Base-by-base conservation (phyloP, 208 protist species). In the Angomonas ambiguus region DNA sequence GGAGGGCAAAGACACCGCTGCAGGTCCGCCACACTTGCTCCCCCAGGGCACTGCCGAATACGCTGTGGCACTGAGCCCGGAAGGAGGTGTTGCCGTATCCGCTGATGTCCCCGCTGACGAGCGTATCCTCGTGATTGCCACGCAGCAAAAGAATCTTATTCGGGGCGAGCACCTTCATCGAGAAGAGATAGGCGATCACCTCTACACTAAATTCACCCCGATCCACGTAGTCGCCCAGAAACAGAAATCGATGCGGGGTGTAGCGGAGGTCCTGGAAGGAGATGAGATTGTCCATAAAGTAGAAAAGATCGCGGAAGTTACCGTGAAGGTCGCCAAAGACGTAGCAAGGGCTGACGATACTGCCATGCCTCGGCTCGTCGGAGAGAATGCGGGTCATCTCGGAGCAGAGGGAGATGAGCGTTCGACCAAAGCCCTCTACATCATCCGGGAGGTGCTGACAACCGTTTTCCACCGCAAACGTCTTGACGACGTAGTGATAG, bases 141-240 rank as follows among this genome's bases (percentile, higher is more conserved):
- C 95, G 84, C 24, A 98, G 86, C 24, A 98, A 88, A 45, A 96
- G 74, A 16, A 98, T 85, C 79, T 96, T 97, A 31, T 87, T 74
- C 22, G 94, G 94, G 30, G 86, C 82, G 13, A 97, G 71, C 30
- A 95, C 85, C 76, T 97, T 97, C 79, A 97, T 91, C 13, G 92
- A 77, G 64, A 97, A 92, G 13, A 97, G 76, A 64, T 94, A 91
- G n/a, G 88, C 88, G 10, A 97, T 69, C n/a, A 93, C 87, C 69
- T 97, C 91, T 20, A 97, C 89, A 66, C 86, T 89, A 67, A 94
- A 94, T 65, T 91, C 85, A 22, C 98, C 98, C 60, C 98, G 93
- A 74, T 99, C 98, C 13, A 99, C 98, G 80, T 99, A 99, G 80
- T 99, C 97, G 34, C 93, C 98, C n/a, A 99, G 87, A 66, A 99